Conservation (phyloP, 192 early-diverging fungal species). For the Backusella circina region DNA sequence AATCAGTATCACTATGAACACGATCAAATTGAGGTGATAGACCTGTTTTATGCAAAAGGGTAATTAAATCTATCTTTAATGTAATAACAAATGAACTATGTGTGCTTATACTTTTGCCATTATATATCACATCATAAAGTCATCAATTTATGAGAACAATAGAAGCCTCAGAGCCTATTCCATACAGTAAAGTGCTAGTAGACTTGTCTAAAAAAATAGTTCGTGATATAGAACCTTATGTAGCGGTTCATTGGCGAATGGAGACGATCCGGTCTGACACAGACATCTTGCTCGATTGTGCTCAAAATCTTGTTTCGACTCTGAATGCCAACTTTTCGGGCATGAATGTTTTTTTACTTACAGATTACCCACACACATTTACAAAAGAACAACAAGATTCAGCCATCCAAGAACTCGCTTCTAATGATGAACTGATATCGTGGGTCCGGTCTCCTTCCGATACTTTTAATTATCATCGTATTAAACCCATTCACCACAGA, state of each 20-base stretch:
- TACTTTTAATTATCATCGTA: neutral
- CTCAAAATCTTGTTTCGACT: constrained; percentile 13
- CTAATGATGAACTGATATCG: neutral
- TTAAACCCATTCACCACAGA: constrained; percentile 25
- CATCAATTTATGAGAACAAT: constrained; percentile 20
- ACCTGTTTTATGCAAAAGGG: constrained; percentile 32
- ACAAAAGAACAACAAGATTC: neutral
- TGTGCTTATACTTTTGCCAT: too few species aligned
- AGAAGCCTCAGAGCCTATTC: constrained; percentile 1
- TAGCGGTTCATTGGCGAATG: constrained; percentile 38
- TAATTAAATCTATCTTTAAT: neutral
- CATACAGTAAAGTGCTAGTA: constrained; percentile 20
- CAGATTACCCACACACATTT: constrained; percentile 36
- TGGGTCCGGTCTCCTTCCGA: constrained; percentile 17
- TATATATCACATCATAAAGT: neutral
- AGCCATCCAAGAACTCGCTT: neutral
- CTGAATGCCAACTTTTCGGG: neutral
- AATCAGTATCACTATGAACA: neutral
- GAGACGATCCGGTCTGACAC: constrained; percentile 6
- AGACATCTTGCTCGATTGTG: constrained; percentile 18
- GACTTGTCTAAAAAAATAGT: constrained; percentile 9
- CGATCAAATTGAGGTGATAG: constrained; percentile 24
- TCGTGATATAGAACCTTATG: constrained; percentile 8
- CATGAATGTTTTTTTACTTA: constrained; percentile 28
- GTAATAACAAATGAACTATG: neutral